Evolutionary conservation across 1,284 basidiomycete species (phyloP).

Genomic region (Leccinum pachyderme): DNA sequence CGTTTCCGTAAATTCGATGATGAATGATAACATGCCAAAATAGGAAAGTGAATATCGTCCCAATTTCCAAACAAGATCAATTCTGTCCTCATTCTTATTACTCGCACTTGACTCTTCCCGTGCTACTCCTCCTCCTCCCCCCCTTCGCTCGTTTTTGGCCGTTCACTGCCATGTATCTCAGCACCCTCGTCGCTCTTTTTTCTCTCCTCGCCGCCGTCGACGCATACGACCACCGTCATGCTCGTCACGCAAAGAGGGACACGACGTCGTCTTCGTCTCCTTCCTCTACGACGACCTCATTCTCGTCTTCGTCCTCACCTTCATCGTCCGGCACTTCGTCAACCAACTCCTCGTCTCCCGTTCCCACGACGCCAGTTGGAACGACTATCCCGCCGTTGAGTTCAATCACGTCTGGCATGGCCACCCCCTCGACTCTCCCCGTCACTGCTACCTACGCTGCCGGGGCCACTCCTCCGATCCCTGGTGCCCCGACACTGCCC

Average conservation of each 20-base stretch:
- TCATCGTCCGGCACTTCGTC: conserved; percentile 18
- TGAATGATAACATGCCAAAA: background rate
- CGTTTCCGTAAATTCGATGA: no score
- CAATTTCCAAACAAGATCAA: background rate
- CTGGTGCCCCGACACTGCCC: conserved; percentile 66
- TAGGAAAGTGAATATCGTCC: background rate
- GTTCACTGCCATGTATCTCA: conserved; percentile 41
- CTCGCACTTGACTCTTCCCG: background rate
- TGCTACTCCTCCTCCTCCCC: background rate
- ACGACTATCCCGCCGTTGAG: conserved; percentile 51
- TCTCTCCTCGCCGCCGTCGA: conserved; percentile 36
- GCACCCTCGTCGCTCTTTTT: conserved; percentile 44
- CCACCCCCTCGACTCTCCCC: conserved; percentile 50
- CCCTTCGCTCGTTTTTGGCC: conserved; percentile 10
- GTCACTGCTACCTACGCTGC: conserved; percentile 52
- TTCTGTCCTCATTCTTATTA: background rate
- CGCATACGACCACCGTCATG: conserved; percentile 34
- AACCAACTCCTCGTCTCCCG: conserved; percentile 18
- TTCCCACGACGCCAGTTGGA: conserved; percentile 31
- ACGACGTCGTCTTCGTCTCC: conserved; percentile 20
- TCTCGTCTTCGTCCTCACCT: conserved; percentile 15
- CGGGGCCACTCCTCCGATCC: conserved; percentile 59
- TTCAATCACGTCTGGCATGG: conserved; percentile 68
- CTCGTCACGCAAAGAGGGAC: conserved; percentile 28
- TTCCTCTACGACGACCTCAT: conserved; percentile 21